Evolutionary conservation across 1,284 basidiomycete species (phyloP).

Genomic region (Naganishia sp.): DNA sequence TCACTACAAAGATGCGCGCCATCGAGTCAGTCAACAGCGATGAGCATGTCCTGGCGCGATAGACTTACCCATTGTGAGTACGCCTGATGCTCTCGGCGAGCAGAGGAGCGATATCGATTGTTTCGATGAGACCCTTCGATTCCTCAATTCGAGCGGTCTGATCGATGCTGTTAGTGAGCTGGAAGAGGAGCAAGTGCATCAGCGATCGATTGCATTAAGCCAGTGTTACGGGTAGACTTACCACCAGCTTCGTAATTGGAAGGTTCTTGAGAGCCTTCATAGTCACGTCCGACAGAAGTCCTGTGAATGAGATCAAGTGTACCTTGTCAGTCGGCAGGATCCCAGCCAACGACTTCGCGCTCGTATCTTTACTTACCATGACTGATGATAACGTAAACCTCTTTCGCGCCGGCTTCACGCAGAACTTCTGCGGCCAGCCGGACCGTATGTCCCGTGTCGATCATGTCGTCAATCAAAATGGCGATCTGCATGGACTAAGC

Average conservation of each 20-base stretch:
- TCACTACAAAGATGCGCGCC: conserved; percentile 23
- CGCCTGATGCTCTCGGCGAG: conserved; percentile 94
- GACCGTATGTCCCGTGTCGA: conserved; percentile 90
- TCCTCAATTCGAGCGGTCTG: conserved; percentile 60
- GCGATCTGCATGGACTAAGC: conserved; percentile 62
- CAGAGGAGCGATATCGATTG: conserved; percentile 82
- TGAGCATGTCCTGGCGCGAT: background rate
- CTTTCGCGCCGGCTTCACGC: conserved; percentile 81
- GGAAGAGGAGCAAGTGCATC: conserved; percentile 5
- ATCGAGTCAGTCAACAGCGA: background rate
- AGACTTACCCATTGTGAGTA: conserved; percentile 87
- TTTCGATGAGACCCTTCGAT: conserved; percentile 56
- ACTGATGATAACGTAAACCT: conserved; percentile 84
- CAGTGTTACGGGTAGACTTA: conserved; percentile 56
- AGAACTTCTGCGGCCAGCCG: conserved; percentile 80
- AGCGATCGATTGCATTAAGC: background rate
- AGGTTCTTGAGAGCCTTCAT: conserved; percentile 74
- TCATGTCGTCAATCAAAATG: conserved; percentile 97
- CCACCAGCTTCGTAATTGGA: conserved; percentile 83
- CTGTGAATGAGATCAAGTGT: conserved; percentile 54
- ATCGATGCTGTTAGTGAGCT: conserved; percentile 78
- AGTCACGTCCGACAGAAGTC: conserved; percentile 80
- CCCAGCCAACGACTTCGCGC: too few species aligned
- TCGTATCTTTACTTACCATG: conserved; percentile 67
- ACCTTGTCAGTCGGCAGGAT: background rate